These are phyloP conservation scores for Fusarium udum DNA, from an alignment of 2,329 filamentous ascomycete genomes.

Conservation along the genomic window DNA sequence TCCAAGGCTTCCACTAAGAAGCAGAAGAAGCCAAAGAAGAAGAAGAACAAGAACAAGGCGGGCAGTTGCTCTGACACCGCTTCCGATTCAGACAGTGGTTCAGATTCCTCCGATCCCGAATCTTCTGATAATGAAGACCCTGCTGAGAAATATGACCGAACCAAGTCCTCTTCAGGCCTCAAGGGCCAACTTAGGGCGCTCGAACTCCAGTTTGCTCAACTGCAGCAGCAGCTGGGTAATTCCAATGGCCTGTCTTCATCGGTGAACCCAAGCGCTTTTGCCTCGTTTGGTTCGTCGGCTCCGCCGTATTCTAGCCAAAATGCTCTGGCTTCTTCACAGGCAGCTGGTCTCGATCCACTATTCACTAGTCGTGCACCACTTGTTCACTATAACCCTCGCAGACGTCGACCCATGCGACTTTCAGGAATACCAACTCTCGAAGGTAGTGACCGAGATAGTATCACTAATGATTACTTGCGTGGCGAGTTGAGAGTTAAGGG, in stretches of 20 bases:
- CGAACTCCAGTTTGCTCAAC: constrained; percentile 40
- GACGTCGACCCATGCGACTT: background rate
- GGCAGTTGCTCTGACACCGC: constrained; percentile 21
- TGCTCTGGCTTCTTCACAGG: background rate
- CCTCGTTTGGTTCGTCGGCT: background rate
- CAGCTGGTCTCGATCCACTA: background rate
- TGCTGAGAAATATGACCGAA: constrained; percentile 23
- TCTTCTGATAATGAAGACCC: constrained; percentile 30
- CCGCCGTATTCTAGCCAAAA: constrained; percentile 3
- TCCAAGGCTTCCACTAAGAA: constrained; percentile 18
- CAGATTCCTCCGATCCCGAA: constrained; percentile 39
- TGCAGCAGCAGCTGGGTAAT: constrained; percentile 37
- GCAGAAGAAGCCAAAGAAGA: constrained; percentile 16
- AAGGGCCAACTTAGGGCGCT: constrained; percentile 45
- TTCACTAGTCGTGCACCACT: background rate
- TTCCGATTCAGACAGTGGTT: constrained; percentile 26
- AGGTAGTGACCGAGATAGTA: background rate
- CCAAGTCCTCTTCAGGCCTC: constrained; percentile 28
- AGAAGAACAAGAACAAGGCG: constrained; percentile 3
- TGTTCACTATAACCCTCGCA: background rate
- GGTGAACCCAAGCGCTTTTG: background rate
- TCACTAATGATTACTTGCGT: background rate
- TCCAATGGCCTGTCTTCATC: background rate
- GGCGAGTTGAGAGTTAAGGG: constrained; percentile 36
- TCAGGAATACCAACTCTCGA: background rate